Percentiles rank a stretch among this genome's conserved stretches.
Conservation (phyloP, 1,139 yeast species). For the Geotrichum australiense region DNA sequence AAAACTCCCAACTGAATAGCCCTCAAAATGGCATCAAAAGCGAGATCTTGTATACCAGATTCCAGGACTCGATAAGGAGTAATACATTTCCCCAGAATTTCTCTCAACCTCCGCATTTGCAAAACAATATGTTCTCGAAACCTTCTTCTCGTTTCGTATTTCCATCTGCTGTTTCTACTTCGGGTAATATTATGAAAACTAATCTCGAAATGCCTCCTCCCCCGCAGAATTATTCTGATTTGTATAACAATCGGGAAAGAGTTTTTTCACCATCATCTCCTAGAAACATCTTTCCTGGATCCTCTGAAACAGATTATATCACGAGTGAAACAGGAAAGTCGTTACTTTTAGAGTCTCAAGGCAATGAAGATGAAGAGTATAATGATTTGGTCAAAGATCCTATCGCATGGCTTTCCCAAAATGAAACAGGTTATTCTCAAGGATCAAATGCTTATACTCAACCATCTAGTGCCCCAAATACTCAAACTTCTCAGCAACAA, state of each 20-base stretch:
- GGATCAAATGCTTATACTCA: constrained; percentile 24
- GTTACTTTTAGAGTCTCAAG: constrained; percentile 29
- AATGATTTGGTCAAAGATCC: constrained; percentile 31
- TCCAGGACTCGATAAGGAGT: constrained; percentile 10
- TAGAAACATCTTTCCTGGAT: constrained; percentile 25
- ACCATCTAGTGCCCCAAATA: neutral
- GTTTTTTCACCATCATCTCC: constrained; percentile 31
- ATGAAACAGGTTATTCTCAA: constrained; percentile 19
- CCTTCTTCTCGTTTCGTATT: constrained; percentile 17
- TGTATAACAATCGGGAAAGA: constrained; percentile 17
- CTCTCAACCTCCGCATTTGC: constrained; percentile 6
- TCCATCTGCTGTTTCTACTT: constrained; percentile 14
- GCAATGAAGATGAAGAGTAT: constrained; percentile 30
- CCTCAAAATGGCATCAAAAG: constrained; percentile 24
- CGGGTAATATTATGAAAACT: constrained; percentile 7
- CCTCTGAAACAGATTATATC: constrained; percentile 13
- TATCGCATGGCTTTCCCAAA: constrained; percentile 24
- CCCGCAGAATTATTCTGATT: constrained; percentile 18
- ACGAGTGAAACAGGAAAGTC: constrained; percentile 28
- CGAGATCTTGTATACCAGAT: constrained; percentile 23
- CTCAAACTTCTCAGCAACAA: constrained; percentile 1
- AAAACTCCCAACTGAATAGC: constrained; percentile 12
- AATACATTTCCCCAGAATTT: constrained; percentile 8
- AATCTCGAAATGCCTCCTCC: constrained; percentile 19
- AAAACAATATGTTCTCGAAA: constrained; percentile 4